A percentile compares a stretch with the other conserved stretches of the same genome.
Conservation (phyloP, 441 rosid genomes). For the Manihot esculenta region DNA sequence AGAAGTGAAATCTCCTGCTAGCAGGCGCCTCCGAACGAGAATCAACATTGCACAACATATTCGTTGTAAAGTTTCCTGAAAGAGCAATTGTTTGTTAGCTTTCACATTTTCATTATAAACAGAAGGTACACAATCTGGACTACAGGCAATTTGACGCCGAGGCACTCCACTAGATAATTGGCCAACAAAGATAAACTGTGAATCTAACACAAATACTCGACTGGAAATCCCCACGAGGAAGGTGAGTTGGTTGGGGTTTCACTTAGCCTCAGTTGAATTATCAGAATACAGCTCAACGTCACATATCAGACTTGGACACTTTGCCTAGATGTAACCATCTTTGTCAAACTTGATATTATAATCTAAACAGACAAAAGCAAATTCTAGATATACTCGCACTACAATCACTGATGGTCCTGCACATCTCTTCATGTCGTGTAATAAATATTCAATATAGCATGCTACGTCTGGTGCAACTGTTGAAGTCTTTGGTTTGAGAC, state of each 20-base stretch:
- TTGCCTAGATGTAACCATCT: background rate
- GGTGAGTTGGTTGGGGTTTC: background rate
- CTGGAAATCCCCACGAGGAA: background rate
- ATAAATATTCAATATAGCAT: background rate
- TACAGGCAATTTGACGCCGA: background rate
- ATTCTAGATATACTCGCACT: background rate
- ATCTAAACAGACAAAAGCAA: background rate
- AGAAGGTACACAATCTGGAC: background rate
- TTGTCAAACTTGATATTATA: background rate
- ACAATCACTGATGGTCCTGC: background rate
- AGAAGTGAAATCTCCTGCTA: slow-evolving; percentile 96
- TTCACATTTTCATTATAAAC: background rate
- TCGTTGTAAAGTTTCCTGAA: slow-evolving; percentile 89
- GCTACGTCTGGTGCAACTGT: background rate
- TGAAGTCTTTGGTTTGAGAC: background rate
- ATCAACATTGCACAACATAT: slow-evolving; percentile 95
- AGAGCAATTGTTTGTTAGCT: background rate
- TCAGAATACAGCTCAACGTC: background rate
- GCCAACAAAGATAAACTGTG: background rate
- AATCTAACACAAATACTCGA: background rate
- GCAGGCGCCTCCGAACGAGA: slow-evolving; percentile 74
- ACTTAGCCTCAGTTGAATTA: background rate
- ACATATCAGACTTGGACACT: background rate
- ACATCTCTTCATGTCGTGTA: background rate
- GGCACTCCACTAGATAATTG: background rate